Conservation (phyloP, 805 yeast genomes). For the Zygoascus flipseniorum region DNA sequence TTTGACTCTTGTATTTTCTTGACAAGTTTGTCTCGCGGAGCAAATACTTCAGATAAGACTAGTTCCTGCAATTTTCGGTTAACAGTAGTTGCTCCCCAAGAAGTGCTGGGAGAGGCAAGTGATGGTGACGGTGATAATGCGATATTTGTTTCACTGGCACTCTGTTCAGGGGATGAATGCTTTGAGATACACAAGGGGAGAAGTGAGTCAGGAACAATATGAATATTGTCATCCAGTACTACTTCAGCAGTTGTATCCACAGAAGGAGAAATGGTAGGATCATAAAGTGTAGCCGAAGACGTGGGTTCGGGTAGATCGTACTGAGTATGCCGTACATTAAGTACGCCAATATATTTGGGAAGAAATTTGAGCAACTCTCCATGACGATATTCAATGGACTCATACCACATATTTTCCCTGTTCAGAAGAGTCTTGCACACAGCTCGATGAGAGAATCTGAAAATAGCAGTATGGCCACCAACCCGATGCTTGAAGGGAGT, state of each 20-base stretch:
- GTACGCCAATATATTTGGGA: conserved; percentile 92
- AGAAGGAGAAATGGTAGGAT: conserved; percentile 21
- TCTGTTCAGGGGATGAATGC: conserved; percentile 26
- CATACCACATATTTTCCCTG: conserved; percentile 88
- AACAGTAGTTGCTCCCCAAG: conserved; percentile 55
- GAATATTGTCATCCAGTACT: conserved; percentile 83
- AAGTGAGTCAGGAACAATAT: conserved; percentile 77
- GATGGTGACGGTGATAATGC: conserved; percentile 25
- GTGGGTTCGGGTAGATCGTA: conserved; percentile 14
- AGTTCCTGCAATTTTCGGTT: conserved; percentile 65
- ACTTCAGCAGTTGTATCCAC: conserved; percentile 52
- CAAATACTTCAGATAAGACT: conserved; percentile 66
- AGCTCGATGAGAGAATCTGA: conserved; percentile 81
- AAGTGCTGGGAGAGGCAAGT: conserved; percentile 16
- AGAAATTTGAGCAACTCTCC: conserved; percentile 70
- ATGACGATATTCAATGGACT: conserved; percentile 70
- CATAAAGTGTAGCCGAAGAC: background rate
- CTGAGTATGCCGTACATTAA: conserved; percentile 73
- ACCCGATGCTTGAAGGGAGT: conserved; percentile 90
- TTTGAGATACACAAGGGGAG: conserved; percentile 50
- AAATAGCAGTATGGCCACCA: conserved; percentile 97
- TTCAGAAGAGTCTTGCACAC: conserved; percentile 90
- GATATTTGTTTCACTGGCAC: background rate
- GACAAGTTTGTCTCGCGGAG: conserved; percentile 30
- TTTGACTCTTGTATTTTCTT: background rate